Conservation (phyloP, 352 stramenopile species). For the Aphanomyces stellatus region DNA sequence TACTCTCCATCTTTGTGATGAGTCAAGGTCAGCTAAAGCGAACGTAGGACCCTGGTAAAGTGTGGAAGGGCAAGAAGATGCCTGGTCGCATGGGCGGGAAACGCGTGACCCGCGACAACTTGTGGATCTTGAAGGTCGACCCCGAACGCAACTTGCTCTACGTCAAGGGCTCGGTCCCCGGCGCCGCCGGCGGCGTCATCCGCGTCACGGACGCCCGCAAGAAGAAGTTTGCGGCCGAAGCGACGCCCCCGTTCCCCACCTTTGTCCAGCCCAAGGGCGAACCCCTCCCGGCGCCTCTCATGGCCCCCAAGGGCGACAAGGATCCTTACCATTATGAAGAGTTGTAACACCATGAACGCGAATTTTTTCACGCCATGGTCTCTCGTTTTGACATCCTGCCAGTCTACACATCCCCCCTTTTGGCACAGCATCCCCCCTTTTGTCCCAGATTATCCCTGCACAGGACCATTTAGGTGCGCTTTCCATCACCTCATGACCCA, state of each 20-base stretch:
- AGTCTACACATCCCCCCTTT: too few species aligned
- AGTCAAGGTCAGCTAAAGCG: too few species aligned
- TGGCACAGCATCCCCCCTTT: background rate
- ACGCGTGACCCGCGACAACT: constrained; percentile 94
- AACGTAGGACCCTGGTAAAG: constrained; percentile 91
- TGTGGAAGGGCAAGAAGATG: constrained; percentile 99
- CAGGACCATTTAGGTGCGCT: too few species aligned
- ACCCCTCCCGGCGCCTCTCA: constrained; percentile 49
- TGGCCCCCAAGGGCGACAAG: constrained; percentile 62
- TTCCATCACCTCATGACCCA: too few species aligned
- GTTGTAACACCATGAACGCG: constrained; percentile 11
- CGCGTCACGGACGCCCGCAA: constrained; percentile 82
- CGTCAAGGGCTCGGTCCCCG: constrained; percentile 89
- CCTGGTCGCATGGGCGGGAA: constrained; percentile 94
- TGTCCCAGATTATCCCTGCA: background rate
- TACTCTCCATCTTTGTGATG: too few species aligned
- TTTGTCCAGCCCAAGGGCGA: constrained; percentile 45
- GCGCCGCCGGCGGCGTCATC: constrained; percentile 81
- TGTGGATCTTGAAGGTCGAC: constrained; percentile 91
- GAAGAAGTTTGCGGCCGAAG: constrained; percentile 42
- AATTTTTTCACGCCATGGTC: too few species aligned
- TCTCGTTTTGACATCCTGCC: too few species aligned
- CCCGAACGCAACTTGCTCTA: constrained; percentile 89
- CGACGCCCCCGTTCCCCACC: constrained; percentile 71
- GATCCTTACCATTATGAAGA: constrained; percentile 86